Evolutionary conservation across 352 stramenopile genomes (phyloP).

Genomic region (Globisporangium takayamanum): DNA sequence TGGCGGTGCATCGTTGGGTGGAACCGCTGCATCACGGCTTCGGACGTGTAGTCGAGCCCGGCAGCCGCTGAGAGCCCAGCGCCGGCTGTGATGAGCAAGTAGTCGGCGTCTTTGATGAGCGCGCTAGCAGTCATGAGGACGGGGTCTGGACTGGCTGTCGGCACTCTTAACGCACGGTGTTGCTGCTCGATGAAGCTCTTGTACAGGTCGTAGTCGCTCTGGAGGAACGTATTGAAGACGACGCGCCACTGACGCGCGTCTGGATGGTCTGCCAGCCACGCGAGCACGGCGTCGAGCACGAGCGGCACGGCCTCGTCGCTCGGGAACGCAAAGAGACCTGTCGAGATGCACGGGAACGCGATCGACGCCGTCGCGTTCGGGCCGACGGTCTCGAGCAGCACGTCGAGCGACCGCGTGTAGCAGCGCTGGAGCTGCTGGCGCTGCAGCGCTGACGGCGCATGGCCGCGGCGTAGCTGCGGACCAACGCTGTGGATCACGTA

Average conservation of each 20-base stretch:
- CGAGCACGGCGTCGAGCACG: conserved; percentile 34
- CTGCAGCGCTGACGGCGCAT: conserved; percentile 17
- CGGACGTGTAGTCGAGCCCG: conserved; percentile 69
- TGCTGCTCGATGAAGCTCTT: conserved; percentile 20
- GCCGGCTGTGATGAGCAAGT: conserved; percentile 49
- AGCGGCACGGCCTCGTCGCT: conserved; percentile 41
- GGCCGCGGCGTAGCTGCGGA: conserved; percentile 35
- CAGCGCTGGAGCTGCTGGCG: conserved; percentile 29
- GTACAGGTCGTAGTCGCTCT: conserved; percentile 54
- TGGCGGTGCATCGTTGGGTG: conserved; percentile 40
- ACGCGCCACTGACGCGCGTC: conserved; percentile 37
- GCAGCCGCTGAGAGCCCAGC: conserved; percentile 61
- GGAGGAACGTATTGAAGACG: conserved; percentile 69
- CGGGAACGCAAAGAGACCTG: conserved; percentile 60
- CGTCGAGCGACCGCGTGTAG: conserved; percentile 45
- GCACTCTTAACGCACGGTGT: conserved; percentile 13
- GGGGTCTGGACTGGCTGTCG: conserved; percentile 18
- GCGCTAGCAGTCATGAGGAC: conserved; percentile 21
- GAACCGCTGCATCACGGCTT: conserved; percentile 54
- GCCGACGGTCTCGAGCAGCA: conserved; percentile 28
- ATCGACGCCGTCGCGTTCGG: conserved; percentile 12
- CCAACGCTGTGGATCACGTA: conserved; percentile 64
- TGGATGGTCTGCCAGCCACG: conserved; percentile 39
- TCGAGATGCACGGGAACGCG: conserved; percentile 66
- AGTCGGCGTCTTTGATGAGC: conserved; percentile 47